Base-by-base conservation (phyloP, 129 eudicot species). In the Scalesia atractyloides region DNA sequence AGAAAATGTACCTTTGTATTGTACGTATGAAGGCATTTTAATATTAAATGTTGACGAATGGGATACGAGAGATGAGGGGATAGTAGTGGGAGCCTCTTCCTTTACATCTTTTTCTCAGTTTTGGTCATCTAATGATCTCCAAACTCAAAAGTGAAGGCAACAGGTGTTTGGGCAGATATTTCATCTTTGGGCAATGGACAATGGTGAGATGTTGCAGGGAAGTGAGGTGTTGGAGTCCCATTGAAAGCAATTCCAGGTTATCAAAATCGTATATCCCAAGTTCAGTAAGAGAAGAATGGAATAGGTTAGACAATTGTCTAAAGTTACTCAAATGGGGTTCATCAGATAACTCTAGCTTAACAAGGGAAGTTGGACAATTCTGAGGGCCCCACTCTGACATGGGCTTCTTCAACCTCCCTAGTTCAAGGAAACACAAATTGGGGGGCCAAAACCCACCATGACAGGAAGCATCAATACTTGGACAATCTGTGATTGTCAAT, bases 271-370 rank as follows among this genome's bases (percentile, higher is more conserved):
- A 6, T 7, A 37, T 37, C 1, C 0, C 0, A 37, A 37, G 44
- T 37, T 37, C 9, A 5, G 44, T 5, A 37, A 37, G 44, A 37
- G 78, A 64, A 12, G 72, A 30, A 43, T 68, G 78, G 18, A 79
- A 44, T 18, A 72, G 24, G 7, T 44, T 1, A 2, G 66, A 30
- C 66, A 60, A 5, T 15, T 33, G 44, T 5, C 19, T 5, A 1
- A 60, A 60, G 15, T 15, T 60, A 5, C 11, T 60, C 44, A 60
- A 44, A 15, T 14, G 6, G 6, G 36, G 5, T 22, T 18, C 56
- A 11, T 15, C 3, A 0, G 1, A 1, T 66, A 41, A 22, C 20
- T 0, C 0, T 46, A 67, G 72, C 7, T 67, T 13, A 67, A 26
- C 46, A 47, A 37, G 44, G 9, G 44, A 37, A 37, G 44, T 5